A percentile compares a stretch with the other conserved stretches of the same genome.
Evolutionary conservation across 805 yeast genomes (phyloP).

Genomic region (Schizosaccharomyces cryophilus): DNA sequence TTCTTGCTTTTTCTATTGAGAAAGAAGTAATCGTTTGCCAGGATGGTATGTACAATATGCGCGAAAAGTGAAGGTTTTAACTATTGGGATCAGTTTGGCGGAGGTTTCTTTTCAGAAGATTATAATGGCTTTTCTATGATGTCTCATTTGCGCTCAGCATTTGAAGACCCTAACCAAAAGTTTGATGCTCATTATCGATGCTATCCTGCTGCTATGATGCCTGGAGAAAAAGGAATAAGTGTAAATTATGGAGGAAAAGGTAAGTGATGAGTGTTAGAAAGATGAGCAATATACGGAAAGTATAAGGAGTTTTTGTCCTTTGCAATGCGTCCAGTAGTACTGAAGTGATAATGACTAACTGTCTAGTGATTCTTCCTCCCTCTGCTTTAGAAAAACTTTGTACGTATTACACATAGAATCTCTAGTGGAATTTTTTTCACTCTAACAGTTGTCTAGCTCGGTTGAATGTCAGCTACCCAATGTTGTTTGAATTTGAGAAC

Average conservation of each 20-base stretch:
- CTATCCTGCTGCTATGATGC: constrained; percentile 80
- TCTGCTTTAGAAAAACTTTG: constrained; percentile 64
- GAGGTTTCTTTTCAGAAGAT: neutral
- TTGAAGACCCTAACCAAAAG: constrained; percentile 11
- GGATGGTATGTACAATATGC: no score
- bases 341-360: neutral
- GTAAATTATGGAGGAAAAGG: constrained; percentile 80
- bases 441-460: constrained; percentile 20
- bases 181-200: constrained; percentile 81
- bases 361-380: constrained; percentile 58
- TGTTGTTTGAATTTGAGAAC: constrained; percentile 63
- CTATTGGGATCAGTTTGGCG: neutral
- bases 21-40: no score
- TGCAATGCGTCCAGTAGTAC: neutral
- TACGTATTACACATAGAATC: neutral
- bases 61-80: no score
- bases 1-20: no score
- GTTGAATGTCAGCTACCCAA: constrained; percentile 83
- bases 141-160: neutral
- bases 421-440: neutral
- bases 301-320: neutral
- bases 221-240: constrained; percentile 36
- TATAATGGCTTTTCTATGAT: neutral
- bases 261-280: neutral
- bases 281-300: neutral